Percentiles rank a stretch among this genome's conserved stretches.
These are phyloP conservation scores for Peronospora belbahrii DNA, from an alignment of 352 stramenopile species.

Conservation along the genomic window DNA sequence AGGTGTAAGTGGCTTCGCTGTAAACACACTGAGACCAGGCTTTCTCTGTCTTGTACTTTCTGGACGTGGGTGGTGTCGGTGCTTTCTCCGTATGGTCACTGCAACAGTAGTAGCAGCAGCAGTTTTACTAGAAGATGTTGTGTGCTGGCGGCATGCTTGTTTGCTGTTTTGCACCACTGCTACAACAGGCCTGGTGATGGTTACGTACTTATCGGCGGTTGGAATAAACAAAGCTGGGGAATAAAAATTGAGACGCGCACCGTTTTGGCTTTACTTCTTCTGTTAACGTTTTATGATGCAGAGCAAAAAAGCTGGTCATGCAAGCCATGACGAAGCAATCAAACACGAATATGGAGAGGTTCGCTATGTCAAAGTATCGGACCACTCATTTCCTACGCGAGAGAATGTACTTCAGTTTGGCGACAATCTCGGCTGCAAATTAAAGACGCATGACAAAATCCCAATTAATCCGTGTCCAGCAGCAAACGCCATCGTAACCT, in stretches of 20 bases:
- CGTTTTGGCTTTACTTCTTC: conserved; percentile 30
- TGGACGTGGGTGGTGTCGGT: conserved; percentile 6
- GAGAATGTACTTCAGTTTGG: conserved; percentile 88
- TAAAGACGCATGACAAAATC: conserved; percentile 2
- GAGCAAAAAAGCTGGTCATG: not conserved
- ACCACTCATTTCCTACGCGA: conserved; percentile 58
- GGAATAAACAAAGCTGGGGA: conserved; percentile 47
- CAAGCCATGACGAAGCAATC: not conserved
- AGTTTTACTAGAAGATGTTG: conserved; percentile 21
- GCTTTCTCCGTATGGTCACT: conserved; percentile 5
- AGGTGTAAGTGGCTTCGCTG: conserved; percentile 90
- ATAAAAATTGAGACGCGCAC: conserved; percentile 85
- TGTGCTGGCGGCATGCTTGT: conserved; percentile 8
- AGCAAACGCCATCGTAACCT: not conserved
- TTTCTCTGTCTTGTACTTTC: conserved; percentile 29
- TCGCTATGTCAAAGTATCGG: not conserved
- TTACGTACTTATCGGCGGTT: conserved; percentile 21
- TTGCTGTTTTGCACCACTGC: conserved; percentile 9
- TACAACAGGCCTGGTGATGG: conserved; percentile 20
- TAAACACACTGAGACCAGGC: conserved; percentile 26
- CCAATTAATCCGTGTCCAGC: conserved; percentile 2
- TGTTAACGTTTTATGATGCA: not conserved
- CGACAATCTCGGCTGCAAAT: conserved; percentile 73
- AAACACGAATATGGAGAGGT: not conserved
- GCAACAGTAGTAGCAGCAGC: conserved; percentile 14